Evolutionary conservation across 2,329 filamentous ascomycete genomes (phyloP).

Genomic region (Colletotrichum sublineola): DNA sequence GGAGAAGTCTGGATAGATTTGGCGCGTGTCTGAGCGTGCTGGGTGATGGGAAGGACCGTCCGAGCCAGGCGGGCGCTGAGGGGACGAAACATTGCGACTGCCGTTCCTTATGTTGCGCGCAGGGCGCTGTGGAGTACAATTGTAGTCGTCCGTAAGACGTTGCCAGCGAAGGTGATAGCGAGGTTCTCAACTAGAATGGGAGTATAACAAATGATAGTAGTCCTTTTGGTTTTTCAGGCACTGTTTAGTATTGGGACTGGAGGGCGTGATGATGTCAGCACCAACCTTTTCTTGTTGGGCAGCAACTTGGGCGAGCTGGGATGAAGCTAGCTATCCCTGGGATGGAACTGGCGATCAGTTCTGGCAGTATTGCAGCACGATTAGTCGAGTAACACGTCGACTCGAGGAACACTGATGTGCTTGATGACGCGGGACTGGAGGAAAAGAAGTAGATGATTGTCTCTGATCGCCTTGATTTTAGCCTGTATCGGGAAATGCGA

Average conservation of each 20-base stretch:
- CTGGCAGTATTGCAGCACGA: constrained; percentile 3
- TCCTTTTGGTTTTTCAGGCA: background rate
- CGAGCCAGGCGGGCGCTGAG: constrained; percentile 39
- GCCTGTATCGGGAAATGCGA: constrained; percentile 21
- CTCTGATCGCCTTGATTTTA: constrained; percentile 22
- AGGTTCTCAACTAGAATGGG: background rate
- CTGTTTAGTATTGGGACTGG: constrained; percentile 8
- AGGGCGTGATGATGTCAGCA: constrained; percentile 31
- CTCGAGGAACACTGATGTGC: constrained; percentile 25
- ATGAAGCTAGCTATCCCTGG: constrained; percentile 20
- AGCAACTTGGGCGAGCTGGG: background rate
- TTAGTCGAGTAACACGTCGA: constrained; percentile 20
- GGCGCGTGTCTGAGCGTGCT: constrained; percentile 23
- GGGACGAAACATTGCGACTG: constrained; percentile 40
- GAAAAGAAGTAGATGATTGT: constrained; percentile 14
- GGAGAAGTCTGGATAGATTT: constrained; percentile 27
- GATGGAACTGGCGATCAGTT: constrained; percentile 2
- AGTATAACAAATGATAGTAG: background rate
- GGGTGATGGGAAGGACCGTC: constrained; percentile 32
- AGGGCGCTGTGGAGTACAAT: background rate
- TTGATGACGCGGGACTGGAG: constrained; percentile 34
- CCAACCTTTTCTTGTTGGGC: constrained; percentile 19
- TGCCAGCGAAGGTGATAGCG: background rate
- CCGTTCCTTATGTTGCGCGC: background rate
- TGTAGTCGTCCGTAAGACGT: background rate